Evolutionary conservation across 2,329 filamentous ascomycete genomes (phyloP).

Genomic region (Sarocladium brachiariae): DNA sequence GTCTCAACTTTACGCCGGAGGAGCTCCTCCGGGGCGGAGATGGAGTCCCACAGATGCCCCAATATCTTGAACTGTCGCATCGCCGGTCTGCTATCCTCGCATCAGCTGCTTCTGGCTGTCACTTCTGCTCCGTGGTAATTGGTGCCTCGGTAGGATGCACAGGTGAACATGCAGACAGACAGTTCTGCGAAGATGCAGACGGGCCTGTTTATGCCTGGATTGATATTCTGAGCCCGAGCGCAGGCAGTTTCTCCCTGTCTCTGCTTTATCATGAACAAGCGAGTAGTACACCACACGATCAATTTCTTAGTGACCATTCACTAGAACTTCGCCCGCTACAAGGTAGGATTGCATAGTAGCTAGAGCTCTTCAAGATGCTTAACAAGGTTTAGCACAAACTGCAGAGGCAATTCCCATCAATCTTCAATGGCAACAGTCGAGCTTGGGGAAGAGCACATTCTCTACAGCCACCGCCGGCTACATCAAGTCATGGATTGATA

Average conservation of each 20-base stretch:
- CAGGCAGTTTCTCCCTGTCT: background rate
- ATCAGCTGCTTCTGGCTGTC: conserved; percentile 5
- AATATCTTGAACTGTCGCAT: background rate
- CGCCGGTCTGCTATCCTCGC: background rate
- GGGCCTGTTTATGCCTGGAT: conserved; percentile 3
- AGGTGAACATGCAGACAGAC: background rate
- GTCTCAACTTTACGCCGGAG: background rate
- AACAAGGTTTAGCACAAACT: too few relatives aligned
- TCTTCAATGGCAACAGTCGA: background rate
- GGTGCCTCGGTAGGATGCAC: background rate
- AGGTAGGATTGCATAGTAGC: background rate
- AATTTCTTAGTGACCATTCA: conserved; percentile 1
- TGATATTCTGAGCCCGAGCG: background rate
- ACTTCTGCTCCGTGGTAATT: conserved; percentile 4
- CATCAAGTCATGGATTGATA: conserved; percentile 1
- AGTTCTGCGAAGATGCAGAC: background rate
- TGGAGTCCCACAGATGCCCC: background rate
- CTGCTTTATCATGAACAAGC: background rate
- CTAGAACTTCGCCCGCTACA: background rate
- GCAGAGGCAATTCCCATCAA: too few relatives aligned
- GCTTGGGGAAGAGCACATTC: background rate
- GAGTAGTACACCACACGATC: background rate
- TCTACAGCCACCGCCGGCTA: background rate
- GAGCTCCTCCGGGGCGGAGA: background rate
- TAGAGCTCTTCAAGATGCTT: background rate